phyloP scores from a whole-genome alignment of 345 rosid genomes.

The Adansonia digitata region DNA sequence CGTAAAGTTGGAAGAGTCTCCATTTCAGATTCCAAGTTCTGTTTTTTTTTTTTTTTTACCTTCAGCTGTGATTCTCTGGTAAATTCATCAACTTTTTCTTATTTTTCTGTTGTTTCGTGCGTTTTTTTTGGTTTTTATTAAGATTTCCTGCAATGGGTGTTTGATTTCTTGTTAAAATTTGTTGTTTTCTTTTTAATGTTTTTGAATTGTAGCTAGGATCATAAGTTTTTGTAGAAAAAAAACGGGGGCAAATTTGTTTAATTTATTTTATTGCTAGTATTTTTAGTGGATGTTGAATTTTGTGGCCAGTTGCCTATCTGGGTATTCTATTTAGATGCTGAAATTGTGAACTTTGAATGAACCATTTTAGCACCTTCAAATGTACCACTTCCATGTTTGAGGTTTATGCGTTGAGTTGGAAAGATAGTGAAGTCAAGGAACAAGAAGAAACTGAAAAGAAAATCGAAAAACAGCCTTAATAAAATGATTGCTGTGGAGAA shows the following conservation, averaged over 20 bases:
- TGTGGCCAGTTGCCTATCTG: not conserved
- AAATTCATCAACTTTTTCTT: not conserved
- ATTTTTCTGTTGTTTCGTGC: not conserved
- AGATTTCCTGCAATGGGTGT: not conserved
- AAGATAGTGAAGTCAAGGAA: not conserved
- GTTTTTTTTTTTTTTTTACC: not conserved
- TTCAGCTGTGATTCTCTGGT: constrained; percentile 3
- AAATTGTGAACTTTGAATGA: not conserved
- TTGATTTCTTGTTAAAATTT: not conserved
- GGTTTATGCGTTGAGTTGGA: not conserved
- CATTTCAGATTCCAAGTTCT: not conserved
- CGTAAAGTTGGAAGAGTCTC: not conserved
- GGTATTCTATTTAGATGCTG: not conserved
- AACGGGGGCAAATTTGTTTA: too few species aligned
- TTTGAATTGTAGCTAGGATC: not conserved
- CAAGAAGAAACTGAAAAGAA: not conserved
- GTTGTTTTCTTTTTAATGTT: not conserved
- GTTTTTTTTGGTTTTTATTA: not conserved
- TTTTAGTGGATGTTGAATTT: not conserved
- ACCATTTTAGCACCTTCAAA: not conserved
- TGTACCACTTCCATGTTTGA: not conserved
- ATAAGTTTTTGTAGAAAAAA: not conserved
- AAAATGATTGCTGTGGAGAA: not conserved
- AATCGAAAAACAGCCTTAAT: not conserved
- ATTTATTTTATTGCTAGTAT: not conserved